A percentile compares a stretch with the other conserved stretches of the same genome.
phyloP scores from a whole-genome alignment of 2,329 filamentous ascomycete species.

The Fusarium sp. region DNA sequence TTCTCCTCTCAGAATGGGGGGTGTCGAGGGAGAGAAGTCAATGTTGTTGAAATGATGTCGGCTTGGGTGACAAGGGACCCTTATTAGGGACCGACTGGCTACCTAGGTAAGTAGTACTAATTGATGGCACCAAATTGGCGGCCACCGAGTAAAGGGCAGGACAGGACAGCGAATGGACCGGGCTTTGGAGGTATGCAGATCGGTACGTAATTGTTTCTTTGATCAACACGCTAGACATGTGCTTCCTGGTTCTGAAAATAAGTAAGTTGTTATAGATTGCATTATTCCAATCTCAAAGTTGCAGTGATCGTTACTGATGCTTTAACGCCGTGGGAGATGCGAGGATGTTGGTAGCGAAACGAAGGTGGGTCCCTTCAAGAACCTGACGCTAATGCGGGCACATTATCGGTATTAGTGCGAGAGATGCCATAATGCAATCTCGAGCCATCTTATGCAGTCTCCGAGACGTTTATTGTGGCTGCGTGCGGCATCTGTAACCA shows the following conservation, averaged over 20 bases:
- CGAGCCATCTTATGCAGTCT: slow-evolving; percentile 3
- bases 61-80: slow-evolving; percentile 42
- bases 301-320: slow-evolving; percentile 22
- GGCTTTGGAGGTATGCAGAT: background rate
- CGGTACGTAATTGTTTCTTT: background rate
- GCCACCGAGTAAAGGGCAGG: slow-evolving; percentile 19
- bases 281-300: slow-evolving; percentile 24
- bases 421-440: slow-evolving; percentile 7
- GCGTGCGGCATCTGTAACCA: slow-evolving; percentile 5
- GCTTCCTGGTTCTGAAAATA: background rate
- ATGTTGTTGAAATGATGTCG: slow-evolving; percentile 41
- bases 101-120: slow-evolving; percentile 7
- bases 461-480: slow-evolving; percentile 30
- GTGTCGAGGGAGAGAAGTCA: slow-evolving; percentile 39
- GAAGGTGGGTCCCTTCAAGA: slow-evolving; percentile 28
- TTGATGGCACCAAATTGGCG: slow-evolving; percentile 39
- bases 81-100: slow-evolving; percentile 39
- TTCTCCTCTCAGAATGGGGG: slow-evolving; percentile 37
- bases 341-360: slow-evolving; percentile 35
- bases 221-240: background rate
- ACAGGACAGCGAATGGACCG: slow-evolving; percentile 23
- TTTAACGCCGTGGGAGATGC: slow-evolving; percentile 23
- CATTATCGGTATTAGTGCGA: slow-evolving; percentile 11
- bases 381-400: slow-evolving; percentile 31
- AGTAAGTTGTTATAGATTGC: slow-evolving; percentile 15